Percentiles rank a stretch among this genome's conserved stretches.
These are phyloP conservation scores for Akanthomyces uredinophilus DNA, from an alignment of 2,329 filamentous ascomycete genomes.

Conservation along the genomic window DNA sequence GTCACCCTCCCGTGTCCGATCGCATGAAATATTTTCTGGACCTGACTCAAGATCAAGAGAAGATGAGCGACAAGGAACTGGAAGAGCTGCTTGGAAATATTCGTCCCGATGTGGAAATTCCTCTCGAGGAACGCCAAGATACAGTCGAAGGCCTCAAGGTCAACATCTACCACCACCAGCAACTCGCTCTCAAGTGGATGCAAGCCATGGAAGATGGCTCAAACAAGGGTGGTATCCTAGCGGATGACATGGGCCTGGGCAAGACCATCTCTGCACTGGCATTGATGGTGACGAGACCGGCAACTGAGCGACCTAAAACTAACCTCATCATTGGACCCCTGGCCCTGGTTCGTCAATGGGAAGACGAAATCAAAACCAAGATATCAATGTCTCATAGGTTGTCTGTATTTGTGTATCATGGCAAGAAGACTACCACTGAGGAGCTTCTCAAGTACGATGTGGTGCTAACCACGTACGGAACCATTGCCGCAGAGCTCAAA, in stretches of 20 bases:
- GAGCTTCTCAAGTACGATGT: slow-evolving; percentile 67
- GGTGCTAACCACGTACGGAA: slow-evolving; percentile 82
- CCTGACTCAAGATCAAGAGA: slow-evolving; percentile 2
- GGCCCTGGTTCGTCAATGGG: slow-evolving; percentile 78
- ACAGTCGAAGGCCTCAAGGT: slow-evolving; percentile 66
- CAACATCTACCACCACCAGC: slow-evolving; percentile 74
- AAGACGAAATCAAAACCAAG: slow-evolving; percentile 69
- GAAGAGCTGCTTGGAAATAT: slow-evolving; percentile 68
- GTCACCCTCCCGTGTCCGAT: slow-evolving; percentile 29
- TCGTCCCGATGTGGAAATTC: slow-evolving; percentile 62
- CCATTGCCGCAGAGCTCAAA: slow-evolving; percentile 59
- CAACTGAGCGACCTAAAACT: slow-evolving; percentile 48
- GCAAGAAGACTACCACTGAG: slow-evolving; percentile 54
- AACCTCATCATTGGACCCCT: slow-evolving; percentile 81
- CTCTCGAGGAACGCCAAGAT: slow-evolving; percentile 56
- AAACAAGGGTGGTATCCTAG: slow-evolving; percentile 82
- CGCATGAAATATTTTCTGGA: slow-evolving; percentile 29
- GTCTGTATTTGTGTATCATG: slow-evolving; percentile 65
- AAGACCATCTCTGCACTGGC: slow-evolving; percentile 84
- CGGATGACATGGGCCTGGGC: slow-evolving; percentile 89
- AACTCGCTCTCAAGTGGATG: slow-evolving; percentile 79
- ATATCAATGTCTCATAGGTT: slow-evolving; percentile 55
- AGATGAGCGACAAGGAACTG: slow-evolving; percentile 56
- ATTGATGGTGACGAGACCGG: slow-evolving; percentile 65
- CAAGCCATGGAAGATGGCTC: slow-evolving; percentile 69